These are phyloP conservation scores for Cordyceps fumosorosea DNA, from an alignment of 2,329 filamentous ascomycete genomes.

Conservation along the genomic window DNA sequence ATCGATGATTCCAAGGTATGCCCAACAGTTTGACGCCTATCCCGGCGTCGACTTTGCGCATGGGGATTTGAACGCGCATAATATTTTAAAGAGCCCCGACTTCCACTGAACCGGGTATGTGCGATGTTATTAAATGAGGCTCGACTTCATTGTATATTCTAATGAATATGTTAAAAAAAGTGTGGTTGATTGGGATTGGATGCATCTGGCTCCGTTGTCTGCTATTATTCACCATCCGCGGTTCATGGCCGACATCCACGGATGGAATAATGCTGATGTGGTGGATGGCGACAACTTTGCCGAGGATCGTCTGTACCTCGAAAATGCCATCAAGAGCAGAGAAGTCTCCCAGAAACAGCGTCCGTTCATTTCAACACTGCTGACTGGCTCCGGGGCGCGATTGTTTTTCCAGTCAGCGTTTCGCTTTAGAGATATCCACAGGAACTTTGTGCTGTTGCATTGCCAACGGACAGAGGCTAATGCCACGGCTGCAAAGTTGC, in stretches of 20 bases:
- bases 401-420: constrained; percentile 10
- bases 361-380: background rate
- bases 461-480: background rate
- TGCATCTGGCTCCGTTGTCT: background rate
- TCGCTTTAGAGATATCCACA: constrained; percentile 1
- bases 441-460: background rate
- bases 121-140: background rate
- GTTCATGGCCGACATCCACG: constrained; percentile 4
- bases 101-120: constrained; percentile 2
- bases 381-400: background rate
- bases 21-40: background rate
- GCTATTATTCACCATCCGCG: constrained; percentile 7
- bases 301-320: background rate
- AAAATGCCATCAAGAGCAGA: background rate
- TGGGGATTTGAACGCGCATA: background rate
- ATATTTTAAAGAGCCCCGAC: background rate
- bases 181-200: constrained; percentile 9
- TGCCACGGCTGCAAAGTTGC: background rate
- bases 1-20: constrained; percentile 1
- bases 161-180: background rate
- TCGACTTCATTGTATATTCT: background rate
- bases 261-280: constrained; percentile 1
- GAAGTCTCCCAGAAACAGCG: background rate
- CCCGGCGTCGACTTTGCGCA: background rate
- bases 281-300: background rate